Evolutionary conservation across 108 stramenopile species (phyloP).

Genomic region (Craspedostauros australis): DNA sequence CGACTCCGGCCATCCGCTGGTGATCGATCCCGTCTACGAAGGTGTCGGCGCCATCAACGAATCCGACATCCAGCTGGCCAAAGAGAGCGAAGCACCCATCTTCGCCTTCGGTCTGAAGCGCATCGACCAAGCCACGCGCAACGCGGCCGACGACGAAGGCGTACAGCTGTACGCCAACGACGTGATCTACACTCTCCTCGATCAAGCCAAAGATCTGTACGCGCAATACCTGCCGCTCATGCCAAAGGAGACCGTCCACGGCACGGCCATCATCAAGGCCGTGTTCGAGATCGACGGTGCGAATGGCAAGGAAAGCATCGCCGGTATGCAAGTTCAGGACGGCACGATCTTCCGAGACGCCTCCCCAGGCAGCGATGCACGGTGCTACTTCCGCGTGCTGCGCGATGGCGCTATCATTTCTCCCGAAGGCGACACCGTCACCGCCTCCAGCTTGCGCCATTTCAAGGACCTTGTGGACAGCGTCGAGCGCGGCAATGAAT

Average conservation of each 20-base stretch:
- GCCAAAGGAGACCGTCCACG: slow-evolving; percentile 52
- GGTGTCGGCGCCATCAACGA: slow-evolving; percentile 64
- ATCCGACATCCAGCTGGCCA: slow-evolving; percentile 71
- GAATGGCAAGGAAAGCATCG: slow-evolving; percentile 49
- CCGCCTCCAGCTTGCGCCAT: slow-evolving; percentile 52
- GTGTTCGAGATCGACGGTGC: slow-evolving; percentile 59
- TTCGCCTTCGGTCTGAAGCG: slow-evolving; percentile 66
- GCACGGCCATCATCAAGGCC: slow-evolving; percentile 60
- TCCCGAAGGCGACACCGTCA: slow-evolving; percentile 37
- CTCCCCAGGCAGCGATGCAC: slow-evolving; percentile 3
- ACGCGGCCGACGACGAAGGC: slow-evolving; percentile 45
- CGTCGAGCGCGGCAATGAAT: slow-evolving; percentile 68
- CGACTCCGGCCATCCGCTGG: slow-evolving; percentile 50
- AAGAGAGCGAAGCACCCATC: slow-evolving; percentile 73
- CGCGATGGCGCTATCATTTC: slow-evolving; percentile 53
- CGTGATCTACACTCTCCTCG: slow-evolving; percentile 76
- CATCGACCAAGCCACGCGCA: slow-evolving; percentile 39
- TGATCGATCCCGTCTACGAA: slow-evolving; percentile 65
- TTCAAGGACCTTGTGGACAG: slow-evolving; percentile 72
- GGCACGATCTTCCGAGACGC: slow-evolving; percentile 56
- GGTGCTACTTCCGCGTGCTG: slow-evolving; percentile 56
- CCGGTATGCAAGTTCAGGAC: slow-evolving; percentile 62
- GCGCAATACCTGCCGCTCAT: slow-evolving; percentile 44
- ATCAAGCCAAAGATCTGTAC: slow-evolving; percentile 69
- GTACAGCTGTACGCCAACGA: slow-evolving; percentile 51